A percentile compares a stretch with the other conserved stretches of the same genome.
These are phyloP conservation scores for Colletotrichum sublineola DNA, from an alignment of 2,329 filamentous ascomycete genomes.

Conservation along the genomic window DNA sequence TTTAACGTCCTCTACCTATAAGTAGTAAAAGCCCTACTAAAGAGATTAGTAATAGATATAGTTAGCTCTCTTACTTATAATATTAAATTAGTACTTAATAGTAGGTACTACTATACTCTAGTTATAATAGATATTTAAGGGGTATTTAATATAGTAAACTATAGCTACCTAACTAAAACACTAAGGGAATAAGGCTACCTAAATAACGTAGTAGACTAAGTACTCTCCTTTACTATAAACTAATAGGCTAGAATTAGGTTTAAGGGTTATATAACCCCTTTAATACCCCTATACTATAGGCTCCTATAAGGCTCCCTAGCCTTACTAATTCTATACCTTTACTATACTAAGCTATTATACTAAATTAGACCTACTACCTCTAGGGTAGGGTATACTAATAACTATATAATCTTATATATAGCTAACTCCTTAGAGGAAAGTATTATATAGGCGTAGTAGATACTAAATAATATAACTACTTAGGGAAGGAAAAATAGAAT, in stretches of 20 bases:
- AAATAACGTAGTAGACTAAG: neutral
- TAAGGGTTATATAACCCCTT: neutral
- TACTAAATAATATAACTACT: neutral
- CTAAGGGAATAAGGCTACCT: neutral
- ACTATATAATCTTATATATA: neutral
- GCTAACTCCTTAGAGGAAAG: too few species aligned
- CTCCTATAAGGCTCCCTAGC: neutral
- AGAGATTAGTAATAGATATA: neutral
- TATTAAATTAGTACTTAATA: neutral
- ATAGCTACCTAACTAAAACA: too few species aligned
- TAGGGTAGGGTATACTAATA: neutral
- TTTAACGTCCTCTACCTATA: neutral
- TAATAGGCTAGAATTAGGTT: too few species aligned
- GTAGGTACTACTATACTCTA: neutral
- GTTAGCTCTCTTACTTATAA: too few species aligned
- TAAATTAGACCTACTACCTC: neutral
- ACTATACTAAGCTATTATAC: neutral
- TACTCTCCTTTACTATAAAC: neutral
- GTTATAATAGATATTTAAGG: neutral
- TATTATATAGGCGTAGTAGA: rapidly evolving
- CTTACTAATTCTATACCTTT: neutral
- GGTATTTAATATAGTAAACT: neutral
- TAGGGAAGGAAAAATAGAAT: too few species aligned
- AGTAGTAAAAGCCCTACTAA: neutral
- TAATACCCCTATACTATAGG: neutral